Conservation (phyloP, 2,329 filamentous ascomycete species). For the Pyricularia sp. region DNA sequence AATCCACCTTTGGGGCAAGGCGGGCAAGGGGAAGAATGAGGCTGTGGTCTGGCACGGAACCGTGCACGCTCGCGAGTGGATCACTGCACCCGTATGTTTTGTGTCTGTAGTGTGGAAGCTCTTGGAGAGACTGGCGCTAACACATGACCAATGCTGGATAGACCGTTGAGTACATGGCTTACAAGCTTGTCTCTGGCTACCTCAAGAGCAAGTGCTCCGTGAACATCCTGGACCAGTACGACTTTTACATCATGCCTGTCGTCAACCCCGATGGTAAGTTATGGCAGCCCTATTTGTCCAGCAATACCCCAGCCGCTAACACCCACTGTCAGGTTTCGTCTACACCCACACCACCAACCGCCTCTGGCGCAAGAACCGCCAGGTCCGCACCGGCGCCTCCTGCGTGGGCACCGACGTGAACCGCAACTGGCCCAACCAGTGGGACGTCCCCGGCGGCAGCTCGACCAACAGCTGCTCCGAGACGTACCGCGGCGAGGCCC, state of each 20-base stretch:
- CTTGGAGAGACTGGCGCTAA: not conserved
- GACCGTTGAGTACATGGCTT: conserved; percentile 43
- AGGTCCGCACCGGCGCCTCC: conserved; percentile 24
- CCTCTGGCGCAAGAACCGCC: conserved; percentile 54
- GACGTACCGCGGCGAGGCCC: conserved; percentile 26
- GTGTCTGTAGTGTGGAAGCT: not conserved
- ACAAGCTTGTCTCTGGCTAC: conserved; percentile 37
- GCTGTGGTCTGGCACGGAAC: conserved; percentile 47
- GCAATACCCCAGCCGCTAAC: not conserved
- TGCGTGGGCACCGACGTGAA: conserved; percentile 49
- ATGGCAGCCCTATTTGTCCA: not conserved
- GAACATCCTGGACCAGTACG: conserved; percentile 48
- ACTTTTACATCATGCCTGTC: conserved; percentile 56
- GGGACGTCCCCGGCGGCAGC: conserved; percentile 31
- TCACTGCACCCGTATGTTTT: conserved; percentile 35
- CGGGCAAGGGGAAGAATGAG: conserved; percentile 32
- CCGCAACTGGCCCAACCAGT: conserved; percentile 36
- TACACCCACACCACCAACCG: conserved; percentile 47
- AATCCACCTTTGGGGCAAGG: conserved; percentile 41
- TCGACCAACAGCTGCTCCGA: conserved; percentile 28
- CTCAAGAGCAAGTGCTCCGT: conserved; percentile 21
- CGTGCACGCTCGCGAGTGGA: conserved; percentile 53
- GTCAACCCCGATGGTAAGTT: conserved; percentile 48
- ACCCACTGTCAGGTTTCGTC: conserved; percentile 35
- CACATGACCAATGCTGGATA: conserved; percentile 4